phyloP scores from a whole-genome alignment of 106 monocot species.

The Ottelia alismoides region DNA sequence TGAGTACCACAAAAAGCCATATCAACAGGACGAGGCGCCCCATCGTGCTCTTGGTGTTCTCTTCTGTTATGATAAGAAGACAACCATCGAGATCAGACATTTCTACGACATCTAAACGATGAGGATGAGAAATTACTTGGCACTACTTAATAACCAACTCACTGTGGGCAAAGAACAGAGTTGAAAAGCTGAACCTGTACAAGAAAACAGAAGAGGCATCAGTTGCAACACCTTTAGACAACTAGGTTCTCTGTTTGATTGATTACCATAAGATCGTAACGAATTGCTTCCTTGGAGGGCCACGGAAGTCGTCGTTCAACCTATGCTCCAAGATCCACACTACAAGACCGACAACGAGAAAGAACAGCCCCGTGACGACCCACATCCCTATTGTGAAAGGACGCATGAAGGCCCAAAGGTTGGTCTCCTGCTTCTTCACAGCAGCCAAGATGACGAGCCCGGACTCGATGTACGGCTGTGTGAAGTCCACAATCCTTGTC shows the following conservation, averaged over 20 bases:
- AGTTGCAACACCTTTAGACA: background rate
- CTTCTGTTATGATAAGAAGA: no score
- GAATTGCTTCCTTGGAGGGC: constrained; percentile 39
- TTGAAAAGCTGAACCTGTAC: no score
- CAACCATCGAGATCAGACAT: no score
- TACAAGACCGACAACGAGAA: constrained; percentile 48
- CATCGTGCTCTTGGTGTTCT: no score
- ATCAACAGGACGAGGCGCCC: no score
- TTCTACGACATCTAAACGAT: no score
- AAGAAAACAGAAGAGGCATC: background rate
- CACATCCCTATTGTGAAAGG: constrained; percentile 62
- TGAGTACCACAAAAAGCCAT: no score
- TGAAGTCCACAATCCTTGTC: constrained; percentile 54
- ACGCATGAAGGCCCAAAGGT: constrained; percentile 52
- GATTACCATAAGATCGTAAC: constrained; percentile 46
- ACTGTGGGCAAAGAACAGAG: no score
- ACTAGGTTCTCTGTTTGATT: no score
- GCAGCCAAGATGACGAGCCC: constrained; percentile 38
- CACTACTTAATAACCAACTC: no score
- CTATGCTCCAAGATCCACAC: constrained; percentile 73
- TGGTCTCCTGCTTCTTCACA: constrained; percentile 22
- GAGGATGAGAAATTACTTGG: no score
- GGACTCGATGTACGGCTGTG: constrained; percentile 48
- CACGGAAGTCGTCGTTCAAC: constrained; percentile 48
- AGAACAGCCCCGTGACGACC: constrained; percentile 41